phyloP scores from a whole-genome alignment of 2,329 filamentous ascomycete species.

The Thyridium curvatum region DNA sequence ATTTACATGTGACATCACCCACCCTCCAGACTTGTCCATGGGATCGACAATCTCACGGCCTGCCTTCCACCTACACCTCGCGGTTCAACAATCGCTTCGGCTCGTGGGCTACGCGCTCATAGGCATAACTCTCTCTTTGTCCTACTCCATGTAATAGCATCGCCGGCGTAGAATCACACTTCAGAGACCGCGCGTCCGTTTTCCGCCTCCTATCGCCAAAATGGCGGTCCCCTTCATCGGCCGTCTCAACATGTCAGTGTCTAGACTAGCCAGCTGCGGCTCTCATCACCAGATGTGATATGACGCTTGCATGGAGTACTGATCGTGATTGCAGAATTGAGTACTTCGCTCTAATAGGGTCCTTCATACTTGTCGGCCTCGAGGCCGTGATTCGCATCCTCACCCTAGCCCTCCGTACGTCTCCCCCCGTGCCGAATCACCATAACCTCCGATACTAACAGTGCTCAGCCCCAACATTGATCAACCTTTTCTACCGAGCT shows the following conservation, averaged over 20 bases:
- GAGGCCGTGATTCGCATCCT: conserved; percentile 80
- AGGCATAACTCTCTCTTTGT: no score
- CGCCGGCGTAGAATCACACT: no score
- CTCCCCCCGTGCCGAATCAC: not conserved
- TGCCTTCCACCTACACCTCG: no score
- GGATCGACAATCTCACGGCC: no score
- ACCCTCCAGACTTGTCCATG: not conserved
- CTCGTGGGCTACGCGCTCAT: no score
- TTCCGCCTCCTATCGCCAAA: conserved; percentile 7
- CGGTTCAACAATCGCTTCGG: no score
- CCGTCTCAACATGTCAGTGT: conserved; percentile 42
- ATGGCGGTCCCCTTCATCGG: conserved; percentile 50
- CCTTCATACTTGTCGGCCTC: conserved; percentile 74
- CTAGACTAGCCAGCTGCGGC: conserved; percentile 1
- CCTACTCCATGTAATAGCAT: no score
- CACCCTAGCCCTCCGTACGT: conserved; percentile 79
- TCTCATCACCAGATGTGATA: conserved; percentile 2
- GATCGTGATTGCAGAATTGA: conserved; percentile 52
- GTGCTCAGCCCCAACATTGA: conserved; percentile 63
- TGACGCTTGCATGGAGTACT: no score
- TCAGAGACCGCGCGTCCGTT: not conserved
- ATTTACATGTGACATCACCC: conserved; percentile 19
- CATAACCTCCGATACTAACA: no score
- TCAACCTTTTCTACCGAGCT: conserved; percentile 73
- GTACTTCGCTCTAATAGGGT: conserved; percentile 80